Base-by-base conservation (phyloP, 2,329 filamentous ascomycete species). In the Magnaporthiopsis incrustans region DNA sequence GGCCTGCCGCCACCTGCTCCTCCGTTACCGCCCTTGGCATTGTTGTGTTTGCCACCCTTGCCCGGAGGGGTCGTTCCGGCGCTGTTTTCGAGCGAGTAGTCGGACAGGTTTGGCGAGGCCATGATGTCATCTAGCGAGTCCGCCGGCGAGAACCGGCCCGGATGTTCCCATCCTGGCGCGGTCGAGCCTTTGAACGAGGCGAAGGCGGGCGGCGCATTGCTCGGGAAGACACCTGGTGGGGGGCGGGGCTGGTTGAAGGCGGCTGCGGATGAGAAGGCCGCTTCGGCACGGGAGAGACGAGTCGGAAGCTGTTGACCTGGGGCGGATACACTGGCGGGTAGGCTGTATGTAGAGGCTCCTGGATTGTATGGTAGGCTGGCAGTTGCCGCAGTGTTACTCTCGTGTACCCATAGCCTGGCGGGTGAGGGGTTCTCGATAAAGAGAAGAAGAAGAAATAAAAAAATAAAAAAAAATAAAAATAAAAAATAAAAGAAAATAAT, bases 41-140 rank as follows among this genome's bases (percentile, higher is more conserved):
- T 82, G 63, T 75, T 75, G 60, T 74, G 72, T 71, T 82, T 84
- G 64, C 76, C 84, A 63, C 78, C 73, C 69, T 81, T 82, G 67
- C 75, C 76, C 4, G 77, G 73, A 44, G 77, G 74, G 50, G 75
- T 71, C 64, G 75, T 69, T 59, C 77, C 76, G 38, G 71, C 71
- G 62, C 77, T 77, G 68, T 81, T 80, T 63, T 88, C 85, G 68
- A 84, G 73, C 7, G 81, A 82, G 70, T 85, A 85, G 68, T 88
- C 86, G n/a, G 83, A 85, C 10, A 85, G 71, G 72, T 81, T 83
- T 33, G 84, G 82, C 25, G 85, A 86, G 56, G 79, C 77, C 70
- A 83, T 77, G 67, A 84, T 80, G 69, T 86, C 84, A 71, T 86
- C 84, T 67, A 85, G 77, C 30, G 83, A 85, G 69, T 84, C 82